Evolutionary conservation across 176 grass and related monocot species (phyloP).

Genomic region (Avena insularis): DNA sequence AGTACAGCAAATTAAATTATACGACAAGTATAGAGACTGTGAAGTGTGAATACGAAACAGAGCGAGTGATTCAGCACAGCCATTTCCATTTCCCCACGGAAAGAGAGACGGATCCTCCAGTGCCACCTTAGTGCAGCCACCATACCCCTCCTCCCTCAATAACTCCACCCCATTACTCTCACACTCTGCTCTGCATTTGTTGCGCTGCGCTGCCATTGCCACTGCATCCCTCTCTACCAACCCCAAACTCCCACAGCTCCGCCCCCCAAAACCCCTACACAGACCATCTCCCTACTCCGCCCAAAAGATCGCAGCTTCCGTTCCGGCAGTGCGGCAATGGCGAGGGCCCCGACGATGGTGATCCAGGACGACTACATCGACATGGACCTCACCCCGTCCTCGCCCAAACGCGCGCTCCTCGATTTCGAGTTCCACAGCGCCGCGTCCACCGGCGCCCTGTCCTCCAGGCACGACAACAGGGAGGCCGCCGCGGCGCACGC

Average conservation of each 20-base stretch:
- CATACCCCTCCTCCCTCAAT: background rate
- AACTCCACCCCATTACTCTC: constrained; percentile 33
- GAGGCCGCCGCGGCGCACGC: background rate
- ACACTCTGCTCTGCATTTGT: background rate
- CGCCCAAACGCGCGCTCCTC: constrained; percentile 39
- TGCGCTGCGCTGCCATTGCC: too few relatives aligned
- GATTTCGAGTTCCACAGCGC: constrained; percentile 78
- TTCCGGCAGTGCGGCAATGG: constrained; percentile 29
- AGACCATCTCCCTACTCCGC: background rate
- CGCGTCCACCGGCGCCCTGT: background rate
- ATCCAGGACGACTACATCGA: constrained; percentile 89
- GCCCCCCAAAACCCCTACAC: constrained; percentile 29
- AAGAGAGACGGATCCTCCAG: background rate
- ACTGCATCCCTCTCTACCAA: too few relatives aligned
- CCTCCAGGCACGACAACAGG: background rate
- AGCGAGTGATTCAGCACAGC: background rate
- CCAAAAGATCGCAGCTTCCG: background rate
- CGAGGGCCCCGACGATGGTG: constrained; percentile 55
- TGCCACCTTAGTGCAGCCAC: background rate
- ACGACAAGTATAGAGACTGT: too few relatives aligned
- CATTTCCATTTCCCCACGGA: background rate
- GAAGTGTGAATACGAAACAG: background rate
- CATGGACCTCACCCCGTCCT: constrained; percentile 72
- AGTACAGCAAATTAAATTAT: too few relatives aligned
- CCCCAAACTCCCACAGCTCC: background rate